Percentiles rank a stretch among this genome's conserved stretches.
phyloP scores from a whole-genome alignment of 331 rosid species.

The Ulmus americana region DNA sequence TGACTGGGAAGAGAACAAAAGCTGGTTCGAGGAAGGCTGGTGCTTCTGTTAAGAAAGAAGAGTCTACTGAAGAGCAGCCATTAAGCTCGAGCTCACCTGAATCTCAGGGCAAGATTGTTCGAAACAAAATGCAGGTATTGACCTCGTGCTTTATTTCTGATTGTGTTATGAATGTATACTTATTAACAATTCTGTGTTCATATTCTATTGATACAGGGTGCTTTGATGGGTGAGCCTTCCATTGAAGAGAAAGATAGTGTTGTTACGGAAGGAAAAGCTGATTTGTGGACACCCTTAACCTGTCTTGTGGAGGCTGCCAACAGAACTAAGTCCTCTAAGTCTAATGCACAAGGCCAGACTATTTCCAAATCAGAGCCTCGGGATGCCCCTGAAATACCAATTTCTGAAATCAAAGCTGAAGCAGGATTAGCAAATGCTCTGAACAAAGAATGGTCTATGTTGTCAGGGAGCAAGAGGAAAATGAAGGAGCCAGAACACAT shows the following conservation, averaged over 20 bases:
- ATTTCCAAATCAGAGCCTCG: constrained; percentile 51
- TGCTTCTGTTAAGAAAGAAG: constrained; percentile 55
- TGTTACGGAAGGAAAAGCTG: constrained; percentile 66
- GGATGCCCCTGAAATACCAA: constrained; percentile 34
- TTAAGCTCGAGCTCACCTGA: constrained; percentile 52
- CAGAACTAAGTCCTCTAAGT: constrained; percentile 81
- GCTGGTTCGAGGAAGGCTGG: constrained; percentile 59
- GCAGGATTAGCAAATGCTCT: constrained; percentile 37
- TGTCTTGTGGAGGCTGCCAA: constrained; percentile 98
- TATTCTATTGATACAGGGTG: constrained; percentile 42
- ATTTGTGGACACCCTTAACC: constrained; percentile 96
- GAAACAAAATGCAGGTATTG: constrained; percentile 41
- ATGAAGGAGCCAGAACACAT: constrained; percentile 53
- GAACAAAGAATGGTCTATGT: constrained; percentile 32
- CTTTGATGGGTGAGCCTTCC: constrained; percentile 52
- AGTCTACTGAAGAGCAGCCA: constrained; percentile 45
- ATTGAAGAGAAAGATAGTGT: constrained; percentile 34
- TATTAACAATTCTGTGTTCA: constrained; percentile 2
- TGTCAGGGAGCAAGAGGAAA: constrained; percentile 38
- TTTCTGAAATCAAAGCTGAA: constrained; percentile 43
- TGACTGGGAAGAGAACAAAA: constrained; percentile 91
- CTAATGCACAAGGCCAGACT: constrained; percentile 46
- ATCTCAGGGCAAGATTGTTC: constrained; percentile 32
- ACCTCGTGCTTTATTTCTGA: not conserved
- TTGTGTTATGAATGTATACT: not conserved